A percentile compares a stretch with the other conserved stretches of the same genome.
These are phyloP conservation scores for Blastobotrys persicus DNA, from an alignment of 1,139 yeast species.

Conservation along the genomic window DNA sequence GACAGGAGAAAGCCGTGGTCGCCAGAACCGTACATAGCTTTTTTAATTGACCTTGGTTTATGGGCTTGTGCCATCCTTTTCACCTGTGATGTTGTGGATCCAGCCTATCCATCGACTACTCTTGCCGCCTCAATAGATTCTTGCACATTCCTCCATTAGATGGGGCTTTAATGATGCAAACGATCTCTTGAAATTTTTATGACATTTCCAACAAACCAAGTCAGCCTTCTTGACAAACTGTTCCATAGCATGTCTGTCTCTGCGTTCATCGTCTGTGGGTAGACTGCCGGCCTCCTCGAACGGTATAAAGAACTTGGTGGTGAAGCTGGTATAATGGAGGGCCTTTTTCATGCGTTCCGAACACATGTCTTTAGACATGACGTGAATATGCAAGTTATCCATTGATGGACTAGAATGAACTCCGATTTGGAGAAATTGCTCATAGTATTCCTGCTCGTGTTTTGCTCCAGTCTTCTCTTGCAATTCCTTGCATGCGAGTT, in stretches of 20 bases:
- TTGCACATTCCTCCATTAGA: conserved; percentile 41
- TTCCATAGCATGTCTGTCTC: conserved; percentile 26
- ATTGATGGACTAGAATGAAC: conserved; percentile 72
- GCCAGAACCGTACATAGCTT: neutral
- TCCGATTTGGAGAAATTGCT: conserved; percentile 50
- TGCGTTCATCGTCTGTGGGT: conserved; percentile 12
- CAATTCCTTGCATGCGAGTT: conserved; percentile 43
- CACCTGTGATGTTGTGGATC: no score
- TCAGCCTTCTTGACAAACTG: conserved; percentile 40
- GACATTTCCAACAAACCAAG: conserved; percentile 52
- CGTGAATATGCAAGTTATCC: conserved; percentile 68
- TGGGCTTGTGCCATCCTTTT: no score
- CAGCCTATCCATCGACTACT: no score
- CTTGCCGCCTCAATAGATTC: neutral
- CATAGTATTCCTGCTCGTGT: neutral
- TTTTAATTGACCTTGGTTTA: neutral
- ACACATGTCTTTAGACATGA: conserved; percentile 62
- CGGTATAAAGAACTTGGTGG: conserved; percentile 59
- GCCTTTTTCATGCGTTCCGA: conserved; percentile 56
- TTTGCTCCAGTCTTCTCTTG: conserved; percentile 9
- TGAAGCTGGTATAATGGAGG: conserved; percentile 71
- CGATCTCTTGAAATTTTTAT: conserved; percentile 44
- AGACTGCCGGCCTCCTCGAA: conserved; percentile 40
- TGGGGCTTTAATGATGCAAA: conserved; percentile 52
- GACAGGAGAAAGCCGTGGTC: neutral